Evolutionary conservation across 768 basidiomycete species (phyloP).

Genomic region (Tricholoma furcatifolium): DNA sequence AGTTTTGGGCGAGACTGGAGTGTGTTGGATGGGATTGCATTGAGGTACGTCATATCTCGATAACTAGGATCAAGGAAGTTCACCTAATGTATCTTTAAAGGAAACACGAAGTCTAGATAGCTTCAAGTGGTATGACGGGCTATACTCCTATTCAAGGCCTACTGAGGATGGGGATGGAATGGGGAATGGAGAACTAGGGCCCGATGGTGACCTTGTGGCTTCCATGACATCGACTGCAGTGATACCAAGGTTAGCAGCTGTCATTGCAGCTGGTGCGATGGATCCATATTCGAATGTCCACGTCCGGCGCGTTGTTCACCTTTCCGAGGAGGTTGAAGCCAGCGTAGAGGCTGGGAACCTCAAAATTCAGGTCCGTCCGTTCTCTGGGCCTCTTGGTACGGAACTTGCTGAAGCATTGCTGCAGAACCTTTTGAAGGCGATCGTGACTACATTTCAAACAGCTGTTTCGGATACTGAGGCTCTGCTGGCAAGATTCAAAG

Average conservation of each 20-base stretch:
- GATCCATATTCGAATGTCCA: constrained; percentile 76
- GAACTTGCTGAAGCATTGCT: not conserved
- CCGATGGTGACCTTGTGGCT: constrained; percentile 85
- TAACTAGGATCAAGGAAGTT: constrained; percentile 7
- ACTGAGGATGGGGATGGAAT: constrained; percentile 31
- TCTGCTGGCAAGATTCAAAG: constrained; percentile 50
- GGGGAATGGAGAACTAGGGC: constrained; percentile 62
- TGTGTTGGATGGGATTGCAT: constrained; percentile 87
- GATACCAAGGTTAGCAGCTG: constrained; percentile 69
- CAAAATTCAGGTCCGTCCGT: constrained; percentile 60
- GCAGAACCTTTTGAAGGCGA: constrained; percentile 59
- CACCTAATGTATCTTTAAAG: constrained; percentile 27
- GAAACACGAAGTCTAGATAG: constrained; percentile 61
- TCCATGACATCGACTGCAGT: constrained; percentile 86
- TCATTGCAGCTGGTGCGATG: constrained; percentile 77
- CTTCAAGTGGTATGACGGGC: constrained; percentile 79
- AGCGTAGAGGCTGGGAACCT: constrained; percentile 61
- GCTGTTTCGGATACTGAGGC: constrained; percentile 52
- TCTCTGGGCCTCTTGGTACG: not conserved
- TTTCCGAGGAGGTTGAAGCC: constrained; percentile 79
- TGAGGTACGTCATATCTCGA: constrained; percentile 49
- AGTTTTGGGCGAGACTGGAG: constrained; percentile 91
- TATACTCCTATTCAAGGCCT: constrained; percentile 77
- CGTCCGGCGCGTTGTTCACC: constrained; percentile 62
- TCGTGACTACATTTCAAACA: constrained; percentile 49